These are phyloP conservation scores for Stygiomarasmius scandens DNA, from an alignment of 1,284 basidiomycete genomes.

Conservation along the genomic window DNA sequence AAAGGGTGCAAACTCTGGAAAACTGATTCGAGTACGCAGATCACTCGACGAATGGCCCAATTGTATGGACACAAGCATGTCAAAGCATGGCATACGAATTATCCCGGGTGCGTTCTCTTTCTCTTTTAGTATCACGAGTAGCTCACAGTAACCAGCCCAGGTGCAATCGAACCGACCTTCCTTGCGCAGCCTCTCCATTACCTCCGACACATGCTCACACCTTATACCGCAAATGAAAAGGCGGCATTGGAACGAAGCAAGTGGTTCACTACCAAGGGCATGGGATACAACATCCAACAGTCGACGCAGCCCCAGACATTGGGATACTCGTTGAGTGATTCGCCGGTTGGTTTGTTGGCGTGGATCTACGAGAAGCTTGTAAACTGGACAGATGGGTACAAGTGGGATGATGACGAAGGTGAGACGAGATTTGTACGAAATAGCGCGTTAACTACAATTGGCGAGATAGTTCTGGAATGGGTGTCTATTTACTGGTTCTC, in stretches of 20 bases:
- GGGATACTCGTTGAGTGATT: slow-evolving; percentile 53
- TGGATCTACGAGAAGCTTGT: slow-evolving; percentile 63
- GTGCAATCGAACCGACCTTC: slow-evolving; percentile 23
- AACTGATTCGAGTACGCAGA: slow-evolving; percentile 21
- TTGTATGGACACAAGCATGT: slow-evolving; percentile 41
- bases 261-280: slow-evolving; percentile 36
- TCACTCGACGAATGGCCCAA: slow-evolving; percentile 31
- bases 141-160: too few species aligned
- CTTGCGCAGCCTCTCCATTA: slow-evolving; percentile 27
- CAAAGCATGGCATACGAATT: slow-evolving; percentile 6
- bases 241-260: slow-evolving; percentile 32
- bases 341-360: slow-evolving; percentile 55
- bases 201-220: slow-evolving; percentile 26
- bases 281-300: slow-evolving; percentile 48
- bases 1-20: not conserved
- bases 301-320: slow-evolving; percentile 57
- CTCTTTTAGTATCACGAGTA: not conserved
- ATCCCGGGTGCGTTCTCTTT: slow-evolving; percentile 18
- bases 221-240: slow-evolving; percentile 35
- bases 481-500: slow-evolving; percentile 54
- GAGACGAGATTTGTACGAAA: slow-evolving; percentile 17
- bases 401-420: slow-evolving; percentile 55
- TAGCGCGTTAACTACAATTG: slow-evolving; percentile 4
- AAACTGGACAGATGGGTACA: slow-evolving; percentile 49
- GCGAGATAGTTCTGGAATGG: slow-evolving; percentile 44